Evolutionary conservation across 2,329 filamentous ascomycete genomes (phyloP).

Genomic region (Fusarium siculi): DNA sequence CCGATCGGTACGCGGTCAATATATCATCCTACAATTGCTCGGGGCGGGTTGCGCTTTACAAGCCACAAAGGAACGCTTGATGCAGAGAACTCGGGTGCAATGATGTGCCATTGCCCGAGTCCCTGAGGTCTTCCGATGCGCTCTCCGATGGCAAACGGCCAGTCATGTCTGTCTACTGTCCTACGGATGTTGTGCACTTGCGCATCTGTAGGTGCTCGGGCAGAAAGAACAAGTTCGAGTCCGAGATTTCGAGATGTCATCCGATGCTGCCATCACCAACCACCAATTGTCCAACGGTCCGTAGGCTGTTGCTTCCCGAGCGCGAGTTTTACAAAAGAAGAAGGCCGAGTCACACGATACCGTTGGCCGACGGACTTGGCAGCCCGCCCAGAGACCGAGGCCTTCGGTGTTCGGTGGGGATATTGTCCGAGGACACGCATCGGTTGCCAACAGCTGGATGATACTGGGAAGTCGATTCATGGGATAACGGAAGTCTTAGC

Average conservation of each 20-base stretch:
- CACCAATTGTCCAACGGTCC: background rate
- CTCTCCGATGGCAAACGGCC: background rate
- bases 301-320: background rate
- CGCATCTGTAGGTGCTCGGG: background rate
- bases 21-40: accelerated
- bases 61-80: background rate
- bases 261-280: background rate
- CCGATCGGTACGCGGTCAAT: background rate
- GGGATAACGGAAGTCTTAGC: accelerated
- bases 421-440: background rate
- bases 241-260: background rate
- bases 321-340: background rate
- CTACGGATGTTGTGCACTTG: background rate
- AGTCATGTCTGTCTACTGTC: background rate
- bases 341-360: background rate
- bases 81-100: background rate
- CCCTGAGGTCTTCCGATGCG: background rate
- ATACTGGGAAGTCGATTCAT: accelerated
- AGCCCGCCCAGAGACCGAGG: background rate
- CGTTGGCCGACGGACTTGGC: background rate
- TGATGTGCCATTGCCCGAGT: accelerated
- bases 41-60: background rate
- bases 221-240: background rate
- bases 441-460: background rate
- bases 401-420: background rate